Evolutionary conservation across 2,329 filamentous ascomycete genomes (phyloP).

Genomic region (Hymenoscyphus fraxineus): DNA sequence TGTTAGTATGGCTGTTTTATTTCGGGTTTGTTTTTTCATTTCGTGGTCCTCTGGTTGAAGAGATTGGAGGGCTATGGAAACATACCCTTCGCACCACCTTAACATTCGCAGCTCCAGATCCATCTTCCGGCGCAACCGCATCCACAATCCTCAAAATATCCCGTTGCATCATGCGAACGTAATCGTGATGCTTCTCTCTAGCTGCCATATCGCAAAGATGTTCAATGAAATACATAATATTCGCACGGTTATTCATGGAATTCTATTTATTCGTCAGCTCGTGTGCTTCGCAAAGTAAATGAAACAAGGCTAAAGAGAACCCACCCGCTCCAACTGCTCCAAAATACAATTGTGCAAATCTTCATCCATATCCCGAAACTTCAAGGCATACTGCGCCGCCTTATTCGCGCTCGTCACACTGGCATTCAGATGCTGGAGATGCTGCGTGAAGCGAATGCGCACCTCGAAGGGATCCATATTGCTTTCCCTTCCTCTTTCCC

Average conservation of each 20-base stretch:
- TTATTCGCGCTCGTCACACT: conserved; percentile 86
- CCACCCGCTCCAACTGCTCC: conserved; percentile 83
- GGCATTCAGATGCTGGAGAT: conserved; percentile 87
- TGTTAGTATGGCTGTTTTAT: background rate
- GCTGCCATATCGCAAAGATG: conserved; percentile 70
- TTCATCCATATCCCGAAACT: conserved; percentile 91
- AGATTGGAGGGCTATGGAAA: background rate
- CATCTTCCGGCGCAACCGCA: conserved; percentile 81
- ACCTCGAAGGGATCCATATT: conserved; percentile 82
- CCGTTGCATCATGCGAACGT: conserved; percentile 89
- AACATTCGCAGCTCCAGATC: conserved; percentile 86
- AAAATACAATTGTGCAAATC: conserved; percentile 96
- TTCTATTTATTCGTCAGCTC: conserved; percentile 48
- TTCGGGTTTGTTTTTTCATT: too few relatives aligned
- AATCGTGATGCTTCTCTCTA: conserved; percentile 70
- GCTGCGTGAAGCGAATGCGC: conserved; percentile 90
- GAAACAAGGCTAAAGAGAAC: conserved; percentile 18
- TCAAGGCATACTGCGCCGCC: conserved; percentile 90
- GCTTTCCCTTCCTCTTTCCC: conserved; percentile 7
- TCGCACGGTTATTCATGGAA: conserved; percentile 94
- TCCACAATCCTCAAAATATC: conserved; percentile 91
- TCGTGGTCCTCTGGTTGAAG: too few relatives aligned
- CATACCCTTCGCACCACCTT: conserved; percentile 72
- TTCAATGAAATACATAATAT: conserved; percentile 99
- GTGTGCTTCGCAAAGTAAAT: background rate